phyloP scores from a whole-genome alignment of 2,329 filamentous ascomycete genomes.

The Trichoderma pleuroti region DNA sequence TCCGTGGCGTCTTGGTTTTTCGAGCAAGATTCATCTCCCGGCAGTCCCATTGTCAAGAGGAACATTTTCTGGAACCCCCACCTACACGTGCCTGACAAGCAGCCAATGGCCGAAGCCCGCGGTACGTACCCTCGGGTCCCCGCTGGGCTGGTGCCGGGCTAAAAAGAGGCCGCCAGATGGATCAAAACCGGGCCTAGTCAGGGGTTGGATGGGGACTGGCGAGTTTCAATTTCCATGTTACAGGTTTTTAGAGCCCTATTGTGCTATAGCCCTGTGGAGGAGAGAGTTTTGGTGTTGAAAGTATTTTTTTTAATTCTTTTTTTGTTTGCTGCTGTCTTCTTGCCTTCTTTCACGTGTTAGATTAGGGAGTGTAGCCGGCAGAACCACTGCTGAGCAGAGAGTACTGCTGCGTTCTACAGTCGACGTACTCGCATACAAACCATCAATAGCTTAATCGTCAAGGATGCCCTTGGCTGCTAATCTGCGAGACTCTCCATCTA shows the following conservation, averaged over 20 bases:
- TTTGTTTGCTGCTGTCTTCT: background rate
- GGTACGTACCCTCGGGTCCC: background rate
- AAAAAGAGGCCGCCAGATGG: conserved; percentile 16
- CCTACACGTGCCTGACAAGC: background rate
- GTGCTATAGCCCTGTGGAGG: background rate
- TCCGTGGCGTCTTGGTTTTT: background rate
- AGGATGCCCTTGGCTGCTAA: background rate
- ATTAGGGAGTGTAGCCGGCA: background rate
- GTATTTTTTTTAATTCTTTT: background rate
- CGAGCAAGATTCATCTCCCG: background rate
- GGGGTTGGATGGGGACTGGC: conserved; percentile 9
- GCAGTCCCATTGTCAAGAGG: background rate
- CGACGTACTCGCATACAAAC: background rate
- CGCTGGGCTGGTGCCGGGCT: background rate
- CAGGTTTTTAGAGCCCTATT: background rate
- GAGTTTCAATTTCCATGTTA: conserved; percentile 4
- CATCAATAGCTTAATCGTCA: background rate
- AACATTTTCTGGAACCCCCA: background rate
- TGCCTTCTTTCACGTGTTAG: background rate
- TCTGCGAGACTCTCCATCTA: background rate
- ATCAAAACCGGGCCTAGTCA: conserved; percentile 13
- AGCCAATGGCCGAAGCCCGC: background rate
- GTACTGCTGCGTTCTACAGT: background rate
- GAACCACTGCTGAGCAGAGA: background rate
- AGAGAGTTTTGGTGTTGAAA: background rate